A percentile compares a stretch with the other conserved stretches of the same genome.
These are phyloP conservation scores for Candida vartiovaarae DNA, from an alignment of 805 yeast species.

Conservation along the genomic window DNA sequence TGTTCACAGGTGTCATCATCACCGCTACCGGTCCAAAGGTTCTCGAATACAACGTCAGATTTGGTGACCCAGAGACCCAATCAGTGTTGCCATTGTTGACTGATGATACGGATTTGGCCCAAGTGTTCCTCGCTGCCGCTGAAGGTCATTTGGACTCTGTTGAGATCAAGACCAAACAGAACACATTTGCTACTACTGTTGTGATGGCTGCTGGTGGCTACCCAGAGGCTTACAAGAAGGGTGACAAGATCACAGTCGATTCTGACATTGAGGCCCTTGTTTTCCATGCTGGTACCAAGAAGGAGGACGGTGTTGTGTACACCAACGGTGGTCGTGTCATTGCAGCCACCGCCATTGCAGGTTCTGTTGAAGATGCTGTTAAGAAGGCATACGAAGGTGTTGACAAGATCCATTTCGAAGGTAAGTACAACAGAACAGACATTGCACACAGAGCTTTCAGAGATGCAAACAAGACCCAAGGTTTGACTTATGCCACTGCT, in stretches of 20 bases:
- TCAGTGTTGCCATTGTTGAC: conserved; percentile 84
- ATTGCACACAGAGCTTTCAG: conserved; percentile 96
- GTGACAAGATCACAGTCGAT: conserved; percentile 69
- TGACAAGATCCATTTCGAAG: conserved; percentile 60
- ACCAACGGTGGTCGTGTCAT: conserved; percentile 97
- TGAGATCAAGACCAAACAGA: conserved; percentile 42
- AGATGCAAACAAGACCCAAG: conserved; percentile 29
- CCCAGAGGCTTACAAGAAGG: conserved; percentile 82
- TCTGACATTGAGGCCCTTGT: conserved; percentile 51
- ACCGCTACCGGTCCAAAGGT: conserved; percentile 89
- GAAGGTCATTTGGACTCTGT: conserved; percentile 91
- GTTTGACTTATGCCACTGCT: conserved; percentile 85
- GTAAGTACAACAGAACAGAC: conserved; percentile 82
- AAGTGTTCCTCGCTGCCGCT: conserved; percentile 87
- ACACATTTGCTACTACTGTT: conserved; percentile 79
- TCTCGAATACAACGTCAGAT: conserved; percentile 93
- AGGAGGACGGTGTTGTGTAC: conserved; percentile 50
- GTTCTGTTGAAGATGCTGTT: conserved; percentile 72
- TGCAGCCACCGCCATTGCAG: conserved; percentile 84
- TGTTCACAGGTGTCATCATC: conserved; percentile 93
- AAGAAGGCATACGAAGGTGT: conserved; percentile 83
- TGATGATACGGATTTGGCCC: conserved; percentile 84
- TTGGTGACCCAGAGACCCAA: conserved; percentile 99
- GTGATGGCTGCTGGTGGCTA: conserved; percentile 97
- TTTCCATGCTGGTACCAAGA: conserved; percentile 92